phyloP scores from a whole-genome alignment of 1,284 basidiomycete species.

The Ustilago bromivora region DNA sequence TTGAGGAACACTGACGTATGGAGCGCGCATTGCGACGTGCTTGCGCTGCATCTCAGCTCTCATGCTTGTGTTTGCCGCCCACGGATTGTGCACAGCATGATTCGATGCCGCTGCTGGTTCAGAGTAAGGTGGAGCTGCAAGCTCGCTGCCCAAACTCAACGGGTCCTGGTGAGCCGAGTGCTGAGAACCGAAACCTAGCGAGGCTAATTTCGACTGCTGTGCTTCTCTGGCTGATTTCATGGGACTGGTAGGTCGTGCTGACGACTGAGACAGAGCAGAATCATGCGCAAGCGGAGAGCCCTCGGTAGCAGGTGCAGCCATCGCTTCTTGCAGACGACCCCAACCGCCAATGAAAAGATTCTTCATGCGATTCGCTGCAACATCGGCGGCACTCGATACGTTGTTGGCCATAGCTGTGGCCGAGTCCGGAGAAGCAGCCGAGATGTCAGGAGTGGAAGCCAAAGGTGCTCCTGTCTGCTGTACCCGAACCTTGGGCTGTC shows the following conservation, averaged over 20 bases:
- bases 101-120: not conserved
- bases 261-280: not conserved
- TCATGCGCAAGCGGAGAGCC: conserved; percentile 2
- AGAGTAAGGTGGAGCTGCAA: not conserved
- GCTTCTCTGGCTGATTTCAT: conserved; percentile 7
- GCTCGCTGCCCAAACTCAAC: not conserved
- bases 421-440: conserved; percentile 15
- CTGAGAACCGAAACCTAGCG: not conserved
- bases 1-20: conserved; percentile 1
- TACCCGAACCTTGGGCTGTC: conserved; percentile 21
- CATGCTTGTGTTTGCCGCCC: conserved; percentile 28
- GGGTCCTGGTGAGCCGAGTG: conserved; percentile 6
- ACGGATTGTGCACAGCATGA: conserved; percentile 34
- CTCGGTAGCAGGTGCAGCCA: conserved; percentile 38
- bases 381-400: conserved; percentile 32
- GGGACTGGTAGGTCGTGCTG: conserved; percentile 16
- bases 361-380: conserved; percentile 51
- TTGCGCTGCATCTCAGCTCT: conserved; percentile 48
- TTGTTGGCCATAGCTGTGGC: conserved; percentile 28
- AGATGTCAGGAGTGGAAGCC: not conserved
- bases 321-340: conserved; percentile 55
- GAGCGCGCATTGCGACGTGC: conserved; percentile 36
- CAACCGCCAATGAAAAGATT: conserved; percentile 55
- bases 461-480: conserved; percentile 6
- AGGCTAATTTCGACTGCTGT: not conserved